These are phyloP conservation scores for Shiraia bambusicola DNA, from an alignment of 2,329 filamentous ascomycete genomes.

Conservation along the genomic window DNA sequence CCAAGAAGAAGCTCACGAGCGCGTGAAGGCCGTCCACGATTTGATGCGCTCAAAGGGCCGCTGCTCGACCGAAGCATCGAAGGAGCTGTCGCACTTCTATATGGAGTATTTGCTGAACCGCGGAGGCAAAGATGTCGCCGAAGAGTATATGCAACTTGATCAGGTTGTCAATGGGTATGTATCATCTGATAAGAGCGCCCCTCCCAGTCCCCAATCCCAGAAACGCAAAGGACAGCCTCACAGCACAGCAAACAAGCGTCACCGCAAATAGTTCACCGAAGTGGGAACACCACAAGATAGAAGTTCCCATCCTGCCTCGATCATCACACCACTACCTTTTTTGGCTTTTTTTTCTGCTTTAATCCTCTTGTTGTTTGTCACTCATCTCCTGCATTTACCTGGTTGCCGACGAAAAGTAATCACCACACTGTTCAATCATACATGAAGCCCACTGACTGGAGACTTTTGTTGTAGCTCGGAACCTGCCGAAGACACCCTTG, in stretches of 20 bases:
- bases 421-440: slow-evolving; percentile 20
- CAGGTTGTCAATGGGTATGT: slow-evolving; percentile 76
- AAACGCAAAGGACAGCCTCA: slow-evolving; percentile 36
- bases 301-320: background rate
- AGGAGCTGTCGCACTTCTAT: slow-evolving; percentile 75
- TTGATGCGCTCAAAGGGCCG: slow-evolving; percentile 73
- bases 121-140: slow-evolving; percentile 79
- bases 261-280: slow-evolving; percentile 24
- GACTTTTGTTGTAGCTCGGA: slow-evolving; percentile 13
- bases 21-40: slow-evolving; percentile 78
- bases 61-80: slow-evolving; percentile 67
- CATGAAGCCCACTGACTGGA: slow-evolving; percentile 8
- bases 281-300: slow-evolving; percentile 6
- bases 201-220: slow-evolving; percentile 22
- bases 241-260: slow-evolving; percentile 37
- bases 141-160: slow-evolving; percentile 81
- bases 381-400: slow-evolving; percentile 22
- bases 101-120: slow-evolving; percentile 81
- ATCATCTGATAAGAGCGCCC: slow-evolving; percentile 34
- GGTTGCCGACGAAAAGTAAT: slow-evolving; percentile 32
- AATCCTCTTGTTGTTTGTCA: slow-evolving; percentile 15
- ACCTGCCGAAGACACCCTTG: slow-evolving; percentile 9
- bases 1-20: slow-evolving; percentile 65
- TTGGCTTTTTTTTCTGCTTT: slow-evolving; percentile 9
- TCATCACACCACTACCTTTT: background rate